These are phyloP conservation scores for Alternaria angustiovoidea DNA, from an alignment of 2,329 filamentous ascomycete species.

Conservation along the genomic window DNA sequence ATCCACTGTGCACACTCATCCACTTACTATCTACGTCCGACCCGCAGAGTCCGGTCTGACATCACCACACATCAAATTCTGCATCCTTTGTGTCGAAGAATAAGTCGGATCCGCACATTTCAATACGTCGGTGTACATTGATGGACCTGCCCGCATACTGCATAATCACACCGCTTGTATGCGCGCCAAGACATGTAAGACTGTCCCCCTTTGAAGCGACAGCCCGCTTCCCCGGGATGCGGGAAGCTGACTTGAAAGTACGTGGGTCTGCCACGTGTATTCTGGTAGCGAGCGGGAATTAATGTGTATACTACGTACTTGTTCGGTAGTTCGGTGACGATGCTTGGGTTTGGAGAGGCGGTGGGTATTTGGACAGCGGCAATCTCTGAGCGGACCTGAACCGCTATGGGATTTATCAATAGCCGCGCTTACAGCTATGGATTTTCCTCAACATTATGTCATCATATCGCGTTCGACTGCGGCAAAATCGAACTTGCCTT, in stretches of 20 bases:
- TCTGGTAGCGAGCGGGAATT: slow-evolving; percentile 9
- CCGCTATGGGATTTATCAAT: not conserved
- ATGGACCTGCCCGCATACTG: slow-evolving; percentile 29
- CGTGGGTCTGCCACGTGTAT: slow-evolving; percentile 26
- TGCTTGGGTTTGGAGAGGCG: not conserved
- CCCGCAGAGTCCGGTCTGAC: slow-evolving; percentile 2
- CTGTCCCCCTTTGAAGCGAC: slow-evolving; percentile 4
- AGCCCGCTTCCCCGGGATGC: slow-evolving; percentile 35
- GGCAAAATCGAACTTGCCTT: not conserved
- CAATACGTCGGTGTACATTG: slow-evolving; percentile 1
- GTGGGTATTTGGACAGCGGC: not conserved
- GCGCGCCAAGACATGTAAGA: slow-evolving; percentile 21
- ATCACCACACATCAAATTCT: slow-evolving; percentile 3
- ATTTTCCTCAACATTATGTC: not conserved
- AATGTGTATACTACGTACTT: not conserved
- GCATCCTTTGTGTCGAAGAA: not conserved
- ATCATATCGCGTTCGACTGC: not conserved
- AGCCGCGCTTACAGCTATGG: not conserved
- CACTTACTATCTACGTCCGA: not conserved
- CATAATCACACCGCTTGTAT: slow-evolving; percentile 42
- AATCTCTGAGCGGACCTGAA: not conserved
- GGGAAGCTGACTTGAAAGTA: slow-evolving; percentile 22
- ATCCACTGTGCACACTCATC: not conserved
- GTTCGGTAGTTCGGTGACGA: not conserved
- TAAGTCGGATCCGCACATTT: not conserved